phyloP scores from a whole-genome alignment of 1,284 basidiomycete species.

The Agroathelia rolfsii region DNA sequence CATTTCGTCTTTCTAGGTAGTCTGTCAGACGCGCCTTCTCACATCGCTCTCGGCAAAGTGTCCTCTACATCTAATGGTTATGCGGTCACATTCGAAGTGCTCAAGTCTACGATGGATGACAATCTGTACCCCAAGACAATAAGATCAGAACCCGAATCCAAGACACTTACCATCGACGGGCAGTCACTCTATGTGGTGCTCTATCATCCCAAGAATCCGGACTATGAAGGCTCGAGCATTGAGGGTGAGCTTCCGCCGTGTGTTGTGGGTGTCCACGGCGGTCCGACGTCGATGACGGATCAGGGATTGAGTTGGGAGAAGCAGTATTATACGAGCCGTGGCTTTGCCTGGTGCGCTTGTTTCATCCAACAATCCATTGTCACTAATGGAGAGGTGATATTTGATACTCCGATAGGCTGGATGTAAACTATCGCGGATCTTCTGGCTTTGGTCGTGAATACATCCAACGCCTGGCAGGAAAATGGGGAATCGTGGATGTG shows the following conservation, averaged over 20 bases:
- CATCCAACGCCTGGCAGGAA: constrained; percentile 19
- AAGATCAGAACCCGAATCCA: constrained; percentile 36
- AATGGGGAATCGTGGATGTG: constrained; percentile 21
- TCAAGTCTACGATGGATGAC: too few species aligned
- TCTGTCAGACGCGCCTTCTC: constrained; percentile 32
- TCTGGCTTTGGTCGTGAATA: constrained; percentile 47
- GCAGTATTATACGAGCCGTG: constrained; percentile 61
- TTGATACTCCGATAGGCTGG: constrained; percentile 33
- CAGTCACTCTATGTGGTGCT: constrained; percentile 45
- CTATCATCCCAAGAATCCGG: constrained; percentile 53
- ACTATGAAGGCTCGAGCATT: constrained; percentile 35
- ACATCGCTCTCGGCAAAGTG: too few species aligned
- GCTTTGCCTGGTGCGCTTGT: constrained; percentile 50
- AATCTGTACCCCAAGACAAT: too few species aligned
- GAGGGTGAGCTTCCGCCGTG: constrained; percentile 52
- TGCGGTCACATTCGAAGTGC: too few species aligned
- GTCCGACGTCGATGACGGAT: constrained; percentile 40
- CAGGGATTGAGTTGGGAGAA: constrained; percentile 41
- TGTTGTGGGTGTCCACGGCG: constrained; percentile 54
- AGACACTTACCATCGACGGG: constrained; percentile 29
- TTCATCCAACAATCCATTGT: not conserved
- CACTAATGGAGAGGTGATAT: constrained; percentile 2
- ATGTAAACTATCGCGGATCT: constrained; percentile 64
- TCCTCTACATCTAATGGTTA: too few species aligned
- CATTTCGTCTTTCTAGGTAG: constrained; percentile 36